Evolutionary conservation across 2,329 filamentous ascomycete genomes (phyloP).

Genomic region (Penicillium brasilianum): DNA sequence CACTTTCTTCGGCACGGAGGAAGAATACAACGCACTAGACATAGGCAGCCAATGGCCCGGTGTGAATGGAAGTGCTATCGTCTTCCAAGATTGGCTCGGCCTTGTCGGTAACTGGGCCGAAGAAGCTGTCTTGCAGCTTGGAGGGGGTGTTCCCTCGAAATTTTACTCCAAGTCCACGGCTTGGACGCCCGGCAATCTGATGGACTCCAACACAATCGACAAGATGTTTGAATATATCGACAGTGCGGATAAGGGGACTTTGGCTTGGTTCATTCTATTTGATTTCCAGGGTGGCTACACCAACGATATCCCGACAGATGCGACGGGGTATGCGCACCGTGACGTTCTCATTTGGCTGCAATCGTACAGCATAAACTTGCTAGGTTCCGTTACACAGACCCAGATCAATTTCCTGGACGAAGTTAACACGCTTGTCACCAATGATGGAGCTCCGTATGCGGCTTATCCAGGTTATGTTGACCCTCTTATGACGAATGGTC

Average conservation of each 20-base stretch:
- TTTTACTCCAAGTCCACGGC: constrained; percentile 65
- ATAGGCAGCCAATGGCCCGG: constrained; percentile 34
- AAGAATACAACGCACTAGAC: constrained; percentile 57
- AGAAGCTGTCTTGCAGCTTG: constrained; percentile 31
- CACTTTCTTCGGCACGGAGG: constrained; percentile 65
- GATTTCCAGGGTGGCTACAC: constrained; percentile 66
- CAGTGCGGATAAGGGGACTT: constrained; percentile 54
- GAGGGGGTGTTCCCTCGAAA: constrained; percentile 50
- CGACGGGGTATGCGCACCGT: constrained; percentile 66
- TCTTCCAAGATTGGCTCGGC: constrained; percentile 38
- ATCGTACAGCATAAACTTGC: constrained; percentile 61
- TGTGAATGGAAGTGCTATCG: constrained; percentile 25
- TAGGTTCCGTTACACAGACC: constrained; percentile 47
- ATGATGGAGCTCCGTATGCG: constrained; percentile 37
- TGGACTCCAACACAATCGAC: constrained; percentile 53
- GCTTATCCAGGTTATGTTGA: constrained; percentile 69
- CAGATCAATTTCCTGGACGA: constrained; percentile 58
- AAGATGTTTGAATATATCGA: constrained; percentile 62
- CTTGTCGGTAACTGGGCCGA: constrained; percentile 35
- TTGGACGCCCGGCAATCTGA: constrained; percentile 55
- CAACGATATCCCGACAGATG: constrained; percentile 58
- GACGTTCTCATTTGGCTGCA: constrained; percentile 66
- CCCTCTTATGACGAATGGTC: constrained; percentile 50
- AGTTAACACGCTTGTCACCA: constrained; percentile 51
- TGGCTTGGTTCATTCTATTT: constrained; percentile 65